Base-by-base conservation (phyloP, 2,329 filamentous ascomycete species). In the Fusarium sp. region DNA sequence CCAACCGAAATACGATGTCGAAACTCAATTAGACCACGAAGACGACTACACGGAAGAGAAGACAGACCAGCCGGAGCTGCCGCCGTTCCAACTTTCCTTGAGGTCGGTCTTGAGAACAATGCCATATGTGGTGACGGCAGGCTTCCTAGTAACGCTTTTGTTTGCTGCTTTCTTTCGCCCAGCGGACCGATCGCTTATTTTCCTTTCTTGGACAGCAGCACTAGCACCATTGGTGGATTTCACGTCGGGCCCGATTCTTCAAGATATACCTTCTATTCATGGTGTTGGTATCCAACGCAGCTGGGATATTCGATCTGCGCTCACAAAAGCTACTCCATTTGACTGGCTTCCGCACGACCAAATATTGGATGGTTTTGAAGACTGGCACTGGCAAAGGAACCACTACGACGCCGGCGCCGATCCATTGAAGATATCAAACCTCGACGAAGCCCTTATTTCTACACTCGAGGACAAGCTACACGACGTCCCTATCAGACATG, bases 401-500 rank as follows among this genome's bases (percentile, higher is more conserved):
- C 77, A 79, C 54, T 83, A 83, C 62, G 75, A 68, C 28, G 76
- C 80, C 10, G 67, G 65, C 1, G 61, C 69, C 12, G 81, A 83
- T 47, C 81, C 81, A 0, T 56, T 81, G 45, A 80, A 76, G 53
- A 75, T 82, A 19, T 76, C 78, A 1, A 82, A 83, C 32, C 70
- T 79, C 4, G 51, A 78, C 6, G 62, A 78, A 15, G 67, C 71
- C 1, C 36, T 81, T 5, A 56, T 79, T 2, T 34, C 73, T 7
- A 54, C 50, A 3, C 62, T 79, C 2, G 62, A 62, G 17, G 62
- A 65, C 34, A 71, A 69, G 47, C 58, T 79, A 7, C 49, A 57
- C 17, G 62, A 71, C 9, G 67, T 81, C 12, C 75, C 76, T 8
- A 78, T 83, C 44, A 78, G 78, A 43, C 80, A 83, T 58, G 74